Evolutionary conservation across 2,329 filamentous ascomycete species (phyloP).

Genomic region (Fusarium annulatum): DNA sequence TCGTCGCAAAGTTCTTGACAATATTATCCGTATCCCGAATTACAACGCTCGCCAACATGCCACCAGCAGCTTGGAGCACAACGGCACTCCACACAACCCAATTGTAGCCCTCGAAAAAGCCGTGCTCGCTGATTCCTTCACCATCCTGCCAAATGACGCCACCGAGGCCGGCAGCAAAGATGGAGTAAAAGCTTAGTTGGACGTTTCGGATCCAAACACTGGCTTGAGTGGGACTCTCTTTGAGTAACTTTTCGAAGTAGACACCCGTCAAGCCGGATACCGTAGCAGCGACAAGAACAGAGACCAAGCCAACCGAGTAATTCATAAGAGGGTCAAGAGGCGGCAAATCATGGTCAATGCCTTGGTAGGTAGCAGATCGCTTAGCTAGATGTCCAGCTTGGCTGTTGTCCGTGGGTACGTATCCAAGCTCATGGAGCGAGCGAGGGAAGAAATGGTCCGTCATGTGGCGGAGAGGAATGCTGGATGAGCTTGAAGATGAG

Average conservation of each 20-base stretch:
- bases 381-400: constrained; percentile 46
- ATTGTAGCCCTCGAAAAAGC: constrained; percentile 96
- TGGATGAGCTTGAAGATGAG: constrained; percentile 65
- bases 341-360: constrained; percentile 74
- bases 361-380: constrained; percentile 88
- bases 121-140: constrained; percentile 80
- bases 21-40: constrained; percentile 71
- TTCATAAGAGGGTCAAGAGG: constrained; percentile 71
- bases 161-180: constrained; percentile 88
- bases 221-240: constrained; percentile 79
- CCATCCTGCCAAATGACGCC: constrained; percentile 91
- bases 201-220: constrained; percentile 96
- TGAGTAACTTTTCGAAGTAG: constrained; percentile 91
- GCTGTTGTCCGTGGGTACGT: constrained; percentile 50
- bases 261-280: constrained; percentile 88
- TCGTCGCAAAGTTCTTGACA: constrained; percentile 92
- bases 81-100: constrained; percentile 90
- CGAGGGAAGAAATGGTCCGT: constrained; percentile 79
- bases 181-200: constrained; percentile 92
- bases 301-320: constrained; percentile 79
- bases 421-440: constrained; percentile 80
- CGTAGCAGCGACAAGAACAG: constrained; percentile 81
- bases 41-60: constrained; percentile 72
- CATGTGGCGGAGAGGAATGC: constrained; percentile 70
- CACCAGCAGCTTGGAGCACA: constrained; percentile 82